These are phyloP conservation scores for Arthrobotrys conoides DNA, from an alignment of 2,329 filamentous ascomycete genomes.

Conservation along the genomic window DNA sequence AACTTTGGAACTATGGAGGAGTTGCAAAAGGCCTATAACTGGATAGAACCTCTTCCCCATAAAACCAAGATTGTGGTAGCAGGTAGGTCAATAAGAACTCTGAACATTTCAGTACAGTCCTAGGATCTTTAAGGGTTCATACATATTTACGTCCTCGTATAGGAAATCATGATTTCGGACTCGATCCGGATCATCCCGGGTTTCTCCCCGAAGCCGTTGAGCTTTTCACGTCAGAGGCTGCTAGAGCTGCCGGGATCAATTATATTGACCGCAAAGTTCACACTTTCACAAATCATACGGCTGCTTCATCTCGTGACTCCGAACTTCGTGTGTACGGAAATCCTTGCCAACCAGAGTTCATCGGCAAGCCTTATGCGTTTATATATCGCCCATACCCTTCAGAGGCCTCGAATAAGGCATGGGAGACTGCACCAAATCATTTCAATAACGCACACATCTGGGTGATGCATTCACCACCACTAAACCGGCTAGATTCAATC, in stretches of 20 bases:
- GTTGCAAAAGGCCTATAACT: constrained; percentile 65
- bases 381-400: constrained; percentile 43
- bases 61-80: constrained; percentile 44
- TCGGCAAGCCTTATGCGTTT: constrained; percentile 52
- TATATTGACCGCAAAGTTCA: constrained; percentile 26
- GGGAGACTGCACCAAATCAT: constrained; percentile 30
- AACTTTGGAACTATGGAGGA: constrained; percentile 68
- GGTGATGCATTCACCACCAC: constrained; percentile 50
- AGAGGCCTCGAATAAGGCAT: constrained; percentile 28
- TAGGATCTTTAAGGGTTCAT: neutral
- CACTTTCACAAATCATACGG: constrained; percentile 27
- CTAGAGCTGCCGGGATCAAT: constrained; percentile 29
- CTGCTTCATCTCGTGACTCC: neutral
- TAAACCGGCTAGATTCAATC: constrained; percentile 30
- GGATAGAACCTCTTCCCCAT: constrained; percentile 51
- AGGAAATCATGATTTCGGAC: constrained; percentile 53
- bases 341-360: constrained; percentile 50
- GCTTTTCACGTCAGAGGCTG: constrained; percentile 43
- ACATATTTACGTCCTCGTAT: neutral
- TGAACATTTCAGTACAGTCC: neutral
- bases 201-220: constrained; percentile 31
- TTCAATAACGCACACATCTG: constrained; percentile 40
- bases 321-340: constrained; percentile 52
- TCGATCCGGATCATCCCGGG: constrained; percentile 36
- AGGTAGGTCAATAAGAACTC: constrained; percentile 13